These are phyloP conservation scores for Xylariaceae sp. DNA, from an alignment of 2,329 filamentous ascomycete species.

Conservation along the genomic window DNA sequence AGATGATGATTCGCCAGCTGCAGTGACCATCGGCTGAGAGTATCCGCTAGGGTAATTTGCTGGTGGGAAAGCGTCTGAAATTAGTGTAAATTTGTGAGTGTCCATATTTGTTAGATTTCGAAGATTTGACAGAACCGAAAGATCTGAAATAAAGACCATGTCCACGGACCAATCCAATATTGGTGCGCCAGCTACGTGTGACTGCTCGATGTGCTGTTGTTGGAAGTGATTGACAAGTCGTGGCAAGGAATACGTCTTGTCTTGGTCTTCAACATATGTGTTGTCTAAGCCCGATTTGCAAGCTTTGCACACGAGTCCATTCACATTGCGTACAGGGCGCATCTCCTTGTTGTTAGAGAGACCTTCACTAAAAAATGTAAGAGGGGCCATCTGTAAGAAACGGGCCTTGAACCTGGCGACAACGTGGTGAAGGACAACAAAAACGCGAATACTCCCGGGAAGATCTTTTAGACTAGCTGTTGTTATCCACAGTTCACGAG, in stretches of 20 bases:
- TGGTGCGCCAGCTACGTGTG: conserved; percentile 14
- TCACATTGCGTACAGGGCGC: conserved; percentile 50
- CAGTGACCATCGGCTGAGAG: conserved; percentile 3
- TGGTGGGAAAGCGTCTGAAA: conserved; percentile 36
- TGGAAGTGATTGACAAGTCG: conserved; percentile 58
- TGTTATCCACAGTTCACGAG: conserved; percentile 59
- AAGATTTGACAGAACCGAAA: conserved; percentile 27
- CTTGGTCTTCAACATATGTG: conserved; percentile 22
- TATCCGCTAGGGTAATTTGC: conserved; percentile 20
- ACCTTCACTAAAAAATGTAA: conserved; percentile 57
- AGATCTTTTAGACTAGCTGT: conserved; percentile 57
- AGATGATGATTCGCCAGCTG: not conserved
- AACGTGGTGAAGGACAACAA: conserved; percentile 60
- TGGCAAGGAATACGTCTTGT: conserved; percentile 49
- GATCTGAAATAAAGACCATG: conserved; percentile 41
- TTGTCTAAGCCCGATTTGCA: conserved; percentile 39
- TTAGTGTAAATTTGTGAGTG: conserved; percentile 28
- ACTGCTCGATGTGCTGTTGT: conserved; percentile 32
- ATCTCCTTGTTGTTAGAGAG: conserved; percentile 54
- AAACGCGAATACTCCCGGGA: conserved; percentile 57
- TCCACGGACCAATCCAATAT: conserved; percentile 40
- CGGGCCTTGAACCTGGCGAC: conserved; percentile 51
- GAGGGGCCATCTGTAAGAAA: conserved; percentile 52
- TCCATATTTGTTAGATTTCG: conserved; percentile 25
- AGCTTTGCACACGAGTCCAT: conserved; percentile 50